These are phyloP conservation scores for Elaeagnus macrophylla DNA, from an alignment of 306 rosid genomes.

Conservation along the genomic window DNA sequence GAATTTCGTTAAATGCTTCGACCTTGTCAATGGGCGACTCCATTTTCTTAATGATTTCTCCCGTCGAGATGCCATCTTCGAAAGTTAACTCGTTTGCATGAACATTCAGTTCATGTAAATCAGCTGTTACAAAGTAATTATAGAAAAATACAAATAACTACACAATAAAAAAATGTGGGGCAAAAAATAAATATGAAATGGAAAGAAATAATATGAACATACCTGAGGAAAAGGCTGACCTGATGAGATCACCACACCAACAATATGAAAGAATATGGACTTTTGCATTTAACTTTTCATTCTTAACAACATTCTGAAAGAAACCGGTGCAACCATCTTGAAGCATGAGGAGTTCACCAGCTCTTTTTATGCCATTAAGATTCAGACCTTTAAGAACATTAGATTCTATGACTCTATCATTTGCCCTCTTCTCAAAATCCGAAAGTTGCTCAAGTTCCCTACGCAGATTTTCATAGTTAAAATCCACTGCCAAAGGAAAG, in stretches of 20 bases:
- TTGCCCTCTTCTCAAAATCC: slow-evolving; percentile 73
- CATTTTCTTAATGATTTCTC: slow-evolving; percentile 68
- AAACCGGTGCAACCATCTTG: slow-evolving; percentile 82
- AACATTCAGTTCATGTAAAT: slow-evolving; percentile 47
- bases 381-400: slow-evolving; percentile 88
- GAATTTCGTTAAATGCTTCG: slow-evolving; percentile 44
- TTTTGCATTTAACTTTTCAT: slow-evolving; percentile 52
- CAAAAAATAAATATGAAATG: not conserved
- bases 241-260: slow-evolving; percentile 96
- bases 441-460: slow-evolving; percentile 72
- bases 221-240: slow-evolving; percentile 86
- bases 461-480: slow-evolving; percentile 49
- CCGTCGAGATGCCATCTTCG: slow-evolving; percentile 68
- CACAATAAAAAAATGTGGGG: too few species aligned
- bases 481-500: slow-evolving; percentile 37
- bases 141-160: slow-evolving; percentile 2
- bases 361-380: slow-evolving; percentile 78
- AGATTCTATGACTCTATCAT: slow-evolving; percentile 74
- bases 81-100: slow-evolving; percentile 81
- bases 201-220: slow-evolving; percentile 1
- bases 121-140: slow-evolving; percentile 43
- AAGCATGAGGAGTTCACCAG: slow-evolving; percentile 83
- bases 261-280: slow-evolving; percentile 91
- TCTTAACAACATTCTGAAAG: slow-evolving; percentile 51
- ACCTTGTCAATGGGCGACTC: slow-evolving; percentile 91